Evolutionary conservation across 2,329 filamentous ascomycete genomes (phyloP).

Genomic region (Colletotrichum orchidophilum): DNA sequence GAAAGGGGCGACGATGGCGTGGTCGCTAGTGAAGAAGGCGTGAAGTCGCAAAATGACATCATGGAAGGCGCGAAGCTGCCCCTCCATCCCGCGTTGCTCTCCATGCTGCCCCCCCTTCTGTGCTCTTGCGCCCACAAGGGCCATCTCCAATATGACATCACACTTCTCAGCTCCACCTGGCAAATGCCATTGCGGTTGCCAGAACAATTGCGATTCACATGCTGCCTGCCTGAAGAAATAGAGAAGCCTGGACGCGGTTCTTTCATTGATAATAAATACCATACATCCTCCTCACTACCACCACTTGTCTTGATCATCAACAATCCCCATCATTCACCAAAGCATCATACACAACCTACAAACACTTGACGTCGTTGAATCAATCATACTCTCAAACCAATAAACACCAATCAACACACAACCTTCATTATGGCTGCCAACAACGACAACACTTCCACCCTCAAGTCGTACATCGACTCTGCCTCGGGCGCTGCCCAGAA

Average conservation of each 20-base stretch:
- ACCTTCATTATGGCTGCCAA: constrained; percentile 33
- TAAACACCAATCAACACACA: background rate
- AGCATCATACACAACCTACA: constrained; percentile 1
- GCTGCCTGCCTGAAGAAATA: constrained; percentile 9
- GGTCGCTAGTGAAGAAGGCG: background rate
- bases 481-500: constrained; percentile 79
- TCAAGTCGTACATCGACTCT: constrained; percentile 80
- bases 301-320: accelerated
- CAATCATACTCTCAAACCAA: background rate
- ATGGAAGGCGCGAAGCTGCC: constrained; percentile 18
- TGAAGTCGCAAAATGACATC: constrained; percentile 27
- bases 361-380: background rate
- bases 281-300: background rate
- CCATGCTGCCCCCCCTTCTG: constrained; percentile 4
- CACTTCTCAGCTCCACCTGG: constrained; percentile 9
- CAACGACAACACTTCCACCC: constrained; percentile 69
- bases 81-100: constrained; percentile 13
- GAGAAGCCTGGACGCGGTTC: background rate
- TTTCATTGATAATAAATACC: constrained; percentile 27
- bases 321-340: background rate
- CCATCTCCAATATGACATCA: constrained; percentile 31
- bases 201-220: constrained; percentile 28
- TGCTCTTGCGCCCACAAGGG: constrained; percentile 5
- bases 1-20: constrained; percentile 9
- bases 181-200: constrained; percentile 18